Evolutionary conservation across 2,329 filamentous ascomycete species (phyloP).

Genomic region (Monascus ruber): DNA sequence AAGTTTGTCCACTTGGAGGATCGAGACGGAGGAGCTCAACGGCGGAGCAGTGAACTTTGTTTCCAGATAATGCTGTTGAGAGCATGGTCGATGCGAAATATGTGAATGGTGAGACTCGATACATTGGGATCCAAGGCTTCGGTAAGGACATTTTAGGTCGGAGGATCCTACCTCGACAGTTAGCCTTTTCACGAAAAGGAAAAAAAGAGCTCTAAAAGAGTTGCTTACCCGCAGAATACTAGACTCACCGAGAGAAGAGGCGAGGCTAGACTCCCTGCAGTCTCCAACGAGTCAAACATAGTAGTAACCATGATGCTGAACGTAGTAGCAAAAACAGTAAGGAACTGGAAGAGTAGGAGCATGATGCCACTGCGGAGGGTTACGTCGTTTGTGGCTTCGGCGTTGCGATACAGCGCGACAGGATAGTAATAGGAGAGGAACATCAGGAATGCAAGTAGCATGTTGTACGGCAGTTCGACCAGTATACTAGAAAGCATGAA

Average conservation of each 20-base stretch:
- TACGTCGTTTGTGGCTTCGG: constrained; percentile 20
- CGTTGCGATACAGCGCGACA: constrained; percentile 34
- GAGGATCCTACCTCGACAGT: constrained; percentile 50
- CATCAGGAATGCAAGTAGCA: constrained; percentile 45
- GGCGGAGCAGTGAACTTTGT: constrained; percentile 20
- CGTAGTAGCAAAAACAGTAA: constrained; percentile 58
- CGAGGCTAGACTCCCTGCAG: constrained; percentile 50
- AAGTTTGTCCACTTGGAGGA: constrained; percentile 52
- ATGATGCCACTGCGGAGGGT: constrained; percentile 49
- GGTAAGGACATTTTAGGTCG: constrained; percentile 38
- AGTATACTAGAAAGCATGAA: constrained; percentile 59
- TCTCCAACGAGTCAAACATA: constrained; percentile 54
- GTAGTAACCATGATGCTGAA: constrained; percentile 65
- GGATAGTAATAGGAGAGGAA: constrained; percentile 58
- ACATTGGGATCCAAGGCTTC: constrained; percentile 70
- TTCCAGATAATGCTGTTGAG: constrained; percentile 21
- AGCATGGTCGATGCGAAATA: constrained; percentile 41
- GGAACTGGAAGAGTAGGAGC: constrained; percentile 51
- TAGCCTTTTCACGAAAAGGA: neutral
- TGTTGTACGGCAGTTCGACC: constrained; percentile 55
- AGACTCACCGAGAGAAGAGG: constrained; percentile 46
- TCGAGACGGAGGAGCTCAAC: constrained; percentile 22
- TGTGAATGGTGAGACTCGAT: constrained; percentile 54
- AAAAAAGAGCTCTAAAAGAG: neutral
- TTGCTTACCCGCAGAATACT: constrained; percentile 40